phyloP scores from a whole-genome alignment of 139 green algal genomes.

The Coccomyxa sp. region DNA sequence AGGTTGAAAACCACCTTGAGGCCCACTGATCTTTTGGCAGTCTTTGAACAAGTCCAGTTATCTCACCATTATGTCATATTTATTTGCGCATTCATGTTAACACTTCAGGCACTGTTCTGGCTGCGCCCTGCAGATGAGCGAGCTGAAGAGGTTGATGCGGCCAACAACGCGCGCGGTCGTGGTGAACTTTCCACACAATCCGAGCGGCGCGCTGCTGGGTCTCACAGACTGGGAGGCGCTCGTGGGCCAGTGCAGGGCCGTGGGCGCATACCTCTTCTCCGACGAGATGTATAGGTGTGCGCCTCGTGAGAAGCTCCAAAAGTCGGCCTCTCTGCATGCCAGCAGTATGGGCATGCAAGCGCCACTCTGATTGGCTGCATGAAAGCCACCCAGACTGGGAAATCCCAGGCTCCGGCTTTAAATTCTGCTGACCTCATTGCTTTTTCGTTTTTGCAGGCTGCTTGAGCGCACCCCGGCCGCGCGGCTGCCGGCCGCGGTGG shows the following conservation, averaged over 20 bases:
- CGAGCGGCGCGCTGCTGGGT: constrained; percentile 43
- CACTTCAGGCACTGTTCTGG: neutral
- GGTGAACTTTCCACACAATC: constrained; percentile 87
- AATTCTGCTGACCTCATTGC: too few relatives aligned
- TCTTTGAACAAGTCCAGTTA: too few relatives aligned
- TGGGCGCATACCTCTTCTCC: constrained; percentile 54
- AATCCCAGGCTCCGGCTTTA: too few relatives aligned
- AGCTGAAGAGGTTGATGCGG: neutral
- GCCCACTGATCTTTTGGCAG: too few relatives aligned
- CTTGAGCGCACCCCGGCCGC: constrained; percentile 41
- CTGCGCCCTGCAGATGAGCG: neutral
- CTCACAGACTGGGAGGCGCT: constrained; percentile 33
- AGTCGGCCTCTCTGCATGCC: too few relatives aligned
- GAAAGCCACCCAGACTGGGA: too few relatives aligned
- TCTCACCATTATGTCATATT: neutral
- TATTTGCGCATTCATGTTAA: neutral
- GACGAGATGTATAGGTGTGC: constrained; percentile 73
- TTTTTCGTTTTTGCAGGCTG: neutral
- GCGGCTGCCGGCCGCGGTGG: constrained; percentile 42
- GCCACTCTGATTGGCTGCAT: too few relatives aligned
- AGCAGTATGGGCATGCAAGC: too few relatives aligned
- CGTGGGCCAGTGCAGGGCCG: constrained; percentile 15
- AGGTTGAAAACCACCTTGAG: too few relatives aligned
- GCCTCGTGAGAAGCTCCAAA: too few relatives aligned
- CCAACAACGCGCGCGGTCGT: constrained; percentile 36